Conservation (phyloP, 306 rosid genomes). For the Arachis stenosperma region DNA sequence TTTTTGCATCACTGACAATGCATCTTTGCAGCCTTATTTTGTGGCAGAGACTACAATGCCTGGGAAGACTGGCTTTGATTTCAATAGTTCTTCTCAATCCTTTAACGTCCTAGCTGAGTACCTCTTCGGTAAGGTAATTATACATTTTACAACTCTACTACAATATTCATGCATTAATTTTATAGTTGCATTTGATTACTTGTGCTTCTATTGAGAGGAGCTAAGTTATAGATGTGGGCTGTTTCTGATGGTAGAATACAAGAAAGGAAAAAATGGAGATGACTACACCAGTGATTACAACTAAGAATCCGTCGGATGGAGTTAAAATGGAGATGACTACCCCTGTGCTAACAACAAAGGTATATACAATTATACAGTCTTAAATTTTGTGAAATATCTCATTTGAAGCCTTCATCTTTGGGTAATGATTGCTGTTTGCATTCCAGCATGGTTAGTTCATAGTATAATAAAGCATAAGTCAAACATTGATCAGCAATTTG, state of each 20-base stretch:
- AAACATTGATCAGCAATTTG: conserved; percentile 24
- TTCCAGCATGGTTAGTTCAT: conserved; percentile 10
- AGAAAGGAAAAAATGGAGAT: conserved; percentile 84
- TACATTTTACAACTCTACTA: conserved; percentile 31
- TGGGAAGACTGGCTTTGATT: conserved; percentile 85
- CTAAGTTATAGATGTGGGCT: conserved; percentile 15
- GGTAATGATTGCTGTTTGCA: conserved; percentile 17
- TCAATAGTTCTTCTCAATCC: conserved; percentile 74
- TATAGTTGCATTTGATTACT: conserved; percentile 24
- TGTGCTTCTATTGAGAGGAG: conserved; percentile 4
- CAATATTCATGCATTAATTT: conserved; percentile 1
- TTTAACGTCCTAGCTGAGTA: conserved; percentile 87
- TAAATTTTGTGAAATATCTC: conserved; percentile 27
- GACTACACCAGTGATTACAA: conserved; percentile 89
- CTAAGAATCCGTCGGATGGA: conserved; percentile 65
- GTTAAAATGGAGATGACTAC: conserved; percentile 95
- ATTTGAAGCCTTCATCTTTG: conserved; percentile 8
- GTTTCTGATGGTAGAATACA: conserved; percentile 62
- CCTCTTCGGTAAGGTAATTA: conserved; percentile 94
- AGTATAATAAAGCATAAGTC: conserved; percentile 14
- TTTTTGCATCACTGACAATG: conserved; percentile 2
- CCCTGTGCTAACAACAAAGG: conserved; percentile 84
- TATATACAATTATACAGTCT: conserved; percentile 37
- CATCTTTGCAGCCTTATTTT: conserved; percentile 71
- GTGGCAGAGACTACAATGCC: conserved; percentile 92